A percentile compares a stretch with the other conserved stretches of the same genome.
These are phyloP conservation scores for Mrakia hoshinonis DNA, from an alignment of 768 basidiomycete genomes.

Conservation along the genomic window DNA sequence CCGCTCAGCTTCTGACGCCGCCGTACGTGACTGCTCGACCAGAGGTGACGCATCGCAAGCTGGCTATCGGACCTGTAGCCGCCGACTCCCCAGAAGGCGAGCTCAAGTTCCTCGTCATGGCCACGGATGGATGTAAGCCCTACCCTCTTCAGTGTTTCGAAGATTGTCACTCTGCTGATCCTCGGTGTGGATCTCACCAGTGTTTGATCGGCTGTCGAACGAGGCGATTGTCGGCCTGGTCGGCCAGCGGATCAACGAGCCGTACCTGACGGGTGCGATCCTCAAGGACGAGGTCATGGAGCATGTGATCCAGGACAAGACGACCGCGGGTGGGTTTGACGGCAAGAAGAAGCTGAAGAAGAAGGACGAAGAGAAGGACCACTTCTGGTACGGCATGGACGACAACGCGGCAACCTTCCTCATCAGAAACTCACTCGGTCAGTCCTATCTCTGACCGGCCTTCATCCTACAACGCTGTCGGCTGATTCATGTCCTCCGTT, in stretches of 20 bases:
- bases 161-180: not conserved
- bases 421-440: slow-evolving; percentile 28
- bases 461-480: no score
- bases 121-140: slow-evolving; percentile 57
- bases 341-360: slow-evolving; percentile 22
- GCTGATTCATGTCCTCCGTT: not conserved
- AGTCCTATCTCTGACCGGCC: not conserved
- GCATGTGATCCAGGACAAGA: not conserved
- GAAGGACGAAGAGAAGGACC: slow-evolving; percentile 18
- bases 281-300: slow-evolving; percentile 36
- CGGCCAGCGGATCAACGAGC: slow-evolving; percentile 64
- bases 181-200: not conserved
- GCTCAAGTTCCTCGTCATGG: slow-evolving; percentile 73
- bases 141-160: not conserved
- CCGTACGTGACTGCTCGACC: slow-evolving; percentile 85
- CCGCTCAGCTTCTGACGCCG: slow-evolving; percentile 68
- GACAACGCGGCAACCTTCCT: slow-evolving; percentile 20
- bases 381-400: slow-evolving; percentile 23
- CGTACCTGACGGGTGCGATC: slow-evolving; percentile 51
- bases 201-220: slow-evolving; percentile 62
- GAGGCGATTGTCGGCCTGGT: slow-evolving; percentile 81
- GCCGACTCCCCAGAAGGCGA: slow-evolving; percentile 31
- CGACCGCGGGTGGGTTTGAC: slow-evolving; percentile 8
- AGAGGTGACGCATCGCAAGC: slow-evolving; percentile 67
- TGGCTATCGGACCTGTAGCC: slow-evolving; percentile 40